These are phyloP conservation scores for Pythium coloratum DNA, from an alignment of 352 stramenopile species.

Conservation along the genomic window DNA sequence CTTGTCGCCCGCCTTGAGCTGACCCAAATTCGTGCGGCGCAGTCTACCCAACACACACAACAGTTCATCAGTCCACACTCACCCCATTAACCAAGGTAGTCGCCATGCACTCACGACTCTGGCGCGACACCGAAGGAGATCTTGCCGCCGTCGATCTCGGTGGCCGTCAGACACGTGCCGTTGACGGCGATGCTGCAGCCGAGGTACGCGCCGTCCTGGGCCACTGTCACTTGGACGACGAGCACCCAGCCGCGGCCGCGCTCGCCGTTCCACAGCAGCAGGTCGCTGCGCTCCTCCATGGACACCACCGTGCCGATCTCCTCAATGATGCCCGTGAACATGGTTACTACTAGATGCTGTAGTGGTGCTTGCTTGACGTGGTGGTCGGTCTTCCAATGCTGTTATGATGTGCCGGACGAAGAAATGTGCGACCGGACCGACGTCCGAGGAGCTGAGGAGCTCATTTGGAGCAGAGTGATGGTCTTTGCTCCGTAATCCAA, in stretches of 20 bases:
- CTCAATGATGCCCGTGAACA: slow-evolving; percentile 99
- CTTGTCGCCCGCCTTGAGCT: slow-evolving; percentile 86
- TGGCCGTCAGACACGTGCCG: slow-evolving; percentile 97
- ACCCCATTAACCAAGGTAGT: background rate
- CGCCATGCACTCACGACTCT: slow-evolving; percentile 75
- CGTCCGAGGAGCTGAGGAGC: background rate
- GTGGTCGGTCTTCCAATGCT: background rate
- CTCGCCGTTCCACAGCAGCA: slow-evolving; percentile 95
- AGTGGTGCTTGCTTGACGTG: slow-evolving; percentile 12
- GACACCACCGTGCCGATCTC: slow-evolving; percentile 96
- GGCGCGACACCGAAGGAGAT: slow-evolving; percentile 95
- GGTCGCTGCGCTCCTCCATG: slow-evolving; percentile 89
- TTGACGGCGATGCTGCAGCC: slow-evolving; percentile 97
- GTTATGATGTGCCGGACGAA: background rate
- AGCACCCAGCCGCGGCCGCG: slow-evolving; percentile 90
- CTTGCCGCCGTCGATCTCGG: slow-evolving; percentile 78
- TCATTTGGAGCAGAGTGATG: slow-evolving; percentile 19
- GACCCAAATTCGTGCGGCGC: slow-evolving; percentile 88
- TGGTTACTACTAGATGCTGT: slow-evolving; percentile 12
- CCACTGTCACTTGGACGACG: slow-evolving; percentile 71
- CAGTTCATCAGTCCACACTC: background rate
- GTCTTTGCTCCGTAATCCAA: slow-evolving; percentile 4
- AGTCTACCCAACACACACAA: slow-evolving; percentile 41
- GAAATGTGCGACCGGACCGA: background rate
- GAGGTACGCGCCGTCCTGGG: slow-evolving; percentile 85